These are phyloP conservation scores for Kwoniella dendrophila DNA, from an alignment of 768 basidiomycete genomes.

Conservation along the genomic window DNA sequence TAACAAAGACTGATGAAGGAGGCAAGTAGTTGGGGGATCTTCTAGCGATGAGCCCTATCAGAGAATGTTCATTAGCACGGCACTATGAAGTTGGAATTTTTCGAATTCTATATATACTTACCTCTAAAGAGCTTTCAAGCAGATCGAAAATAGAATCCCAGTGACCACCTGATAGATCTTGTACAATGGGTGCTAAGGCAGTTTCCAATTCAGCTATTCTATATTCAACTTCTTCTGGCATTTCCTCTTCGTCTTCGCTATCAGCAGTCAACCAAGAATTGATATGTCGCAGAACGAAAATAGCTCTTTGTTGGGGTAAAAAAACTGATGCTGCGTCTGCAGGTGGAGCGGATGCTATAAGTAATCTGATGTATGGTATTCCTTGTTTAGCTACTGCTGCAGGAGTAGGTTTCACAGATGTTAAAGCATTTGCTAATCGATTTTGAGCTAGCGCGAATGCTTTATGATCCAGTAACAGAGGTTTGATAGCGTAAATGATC, in stretches of 20 bases:
- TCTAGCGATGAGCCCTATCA: slow-evolving; percentile 59
- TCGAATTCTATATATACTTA: slow-evolving; percentile 53
- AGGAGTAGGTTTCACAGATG: slow-evolving; percentile 63
- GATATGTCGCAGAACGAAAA: slow-evolving; percentile 82
- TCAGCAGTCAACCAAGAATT: slow-evolving; percentile 74
- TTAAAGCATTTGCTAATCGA: slow-evolving; percentile 79
- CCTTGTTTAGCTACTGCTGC: slow-evolving; percentile 69
- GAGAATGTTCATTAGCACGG: not conserved
- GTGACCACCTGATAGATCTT: slow-evolving; percentile 80
- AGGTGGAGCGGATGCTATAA: slow-evolving; percentile 74
- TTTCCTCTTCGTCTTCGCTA: slow-evolving; percentile 59
- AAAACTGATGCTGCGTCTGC: slow-evolving; percentile 78
- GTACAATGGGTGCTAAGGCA: slow-evolving; percentile 80
- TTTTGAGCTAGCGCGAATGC: slow-evolving; percentile 66
- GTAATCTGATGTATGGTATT: slow-evolving; percentile 67
- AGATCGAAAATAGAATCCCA: slow-evolving; percentile 94
- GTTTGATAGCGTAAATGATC: slow-evolving; percentile 66
- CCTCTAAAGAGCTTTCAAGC: slow-evolving; percentile 84
- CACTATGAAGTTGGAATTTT: slow-evolving; percentile 4
- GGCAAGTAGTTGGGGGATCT: slow-evolving; percentile 65
- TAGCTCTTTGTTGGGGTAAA: slow-evolving; percentile 77
- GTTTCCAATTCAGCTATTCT: slow-evolving; percentile 73
- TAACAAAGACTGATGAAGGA: slow-evolving; percentile 70
- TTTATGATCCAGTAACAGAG: slow-evolving; percentile 64
- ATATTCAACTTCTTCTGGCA: slow-evolving; percentile 77